A percentile compares a stretch with the other conserved stretches of the same genome.
These are phyloP conservation scores for Carex arenaria DNA, from an alignment of 202 grass and related monocot species.

Conservation along the genomic window DNA sequence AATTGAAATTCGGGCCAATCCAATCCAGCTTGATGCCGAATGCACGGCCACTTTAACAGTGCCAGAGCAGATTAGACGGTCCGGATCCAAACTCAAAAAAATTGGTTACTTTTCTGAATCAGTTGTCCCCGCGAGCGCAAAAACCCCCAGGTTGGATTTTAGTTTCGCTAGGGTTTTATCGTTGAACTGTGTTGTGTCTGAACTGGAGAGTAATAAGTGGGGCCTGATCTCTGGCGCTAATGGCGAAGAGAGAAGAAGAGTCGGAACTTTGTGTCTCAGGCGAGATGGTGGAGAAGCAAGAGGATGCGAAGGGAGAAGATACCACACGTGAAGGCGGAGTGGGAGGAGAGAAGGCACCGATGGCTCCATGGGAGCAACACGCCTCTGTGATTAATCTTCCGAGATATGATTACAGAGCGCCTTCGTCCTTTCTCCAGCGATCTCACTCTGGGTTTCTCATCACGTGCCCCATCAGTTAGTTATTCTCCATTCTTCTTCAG, in stretches of 20 bases:
- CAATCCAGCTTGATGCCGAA: too few relatives aligned
- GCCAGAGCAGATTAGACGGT: too few relatives aligned
- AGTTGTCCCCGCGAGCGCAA: too few relatives aligned
- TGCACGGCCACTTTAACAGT: too few relatives aligned
- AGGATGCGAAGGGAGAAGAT: neutral
- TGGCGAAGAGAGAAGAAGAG: neutral
- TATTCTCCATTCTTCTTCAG: neutral
- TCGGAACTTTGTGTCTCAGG: neutral
- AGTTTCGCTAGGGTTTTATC: constrained; percentile 1
- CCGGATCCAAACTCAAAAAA: too few relatives aligned
- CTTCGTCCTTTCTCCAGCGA: constrained; percentile 55
- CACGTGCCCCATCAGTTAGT: constrained; percentile 95
- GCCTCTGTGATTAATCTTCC: constrained; percentile 81
- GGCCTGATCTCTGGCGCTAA: neutral
- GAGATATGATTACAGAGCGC: constrained; percentile 78
- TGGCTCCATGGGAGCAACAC: constrained; percentile 87
- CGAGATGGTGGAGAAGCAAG: constrained; percentile 12
- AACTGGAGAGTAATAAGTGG: neutral
- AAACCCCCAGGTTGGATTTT: too few relatives aligned
- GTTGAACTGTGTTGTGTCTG: neutral
- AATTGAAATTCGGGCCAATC: too few relatives aligned
- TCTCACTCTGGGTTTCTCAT: constrained; percentile 91
- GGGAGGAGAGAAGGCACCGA: neutral
- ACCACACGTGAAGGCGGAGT: neutral
- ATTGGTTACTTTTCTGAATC: too few relatives aligned